Base-by-base conservation (phyloP, 2,329 filamentous ascomycete species). In the Fusarium floridanum region DNA sequence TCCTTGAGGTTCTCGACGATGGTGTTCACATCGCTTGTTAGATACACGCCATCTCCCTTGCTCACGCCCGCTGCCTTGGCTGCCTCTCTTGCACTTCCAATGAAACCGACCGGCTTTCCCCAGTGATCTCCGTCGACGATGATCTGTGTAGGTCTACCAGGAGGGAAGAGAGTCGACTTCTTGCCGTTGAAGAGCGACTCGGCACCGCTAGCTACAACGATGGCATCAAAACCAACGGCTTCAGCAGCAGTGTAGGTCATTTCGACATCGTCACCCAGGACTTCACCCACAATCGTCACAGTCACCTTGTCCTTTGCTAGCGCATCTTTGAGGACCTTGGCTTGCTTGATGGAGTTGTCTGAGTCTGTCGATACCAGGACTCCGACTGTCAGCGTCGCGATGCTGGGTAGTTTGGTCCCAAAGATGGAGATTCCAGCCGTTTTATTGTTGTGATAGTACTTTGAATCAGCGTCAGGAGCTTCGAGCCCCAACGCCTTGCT, bases 371-470 rank as follows among this genome's bases (percentile, higher is more conserved):
- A 89, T 0, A 88, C 84, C 20, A 95, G 84, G 34, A 94, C 86
- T 12, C 90, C 92, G 27, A 95, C 88, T 48, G 87, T 90, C 3
- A 94, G 84, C 0, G 88, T 90, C 10, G 89, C 90, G 59, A 94
- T 86, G 20, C 86, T 90, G 1, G 89, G 85, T 4, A 94, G 85
- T 5, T 86, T 86, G 53, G 83, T 82, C 57, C 87, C 88, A 66
- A 92, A 91, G 41, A 91, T 88, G 63, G 89, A 89, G 45, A 94
- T 84, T 24, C 87, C 87, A 6, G 82, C 83, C 1, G 92, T 94
- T 9, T 82, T 90, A 83, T 94, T 94, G 81, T 90, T 83, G 80
- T 94, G 90, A 83, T 94, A 95, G 83, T 87, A 94, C 0, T 83
- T 91, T 1, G 85, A 75, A 73, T 94, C 91, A 0, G 91, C 86